These are phyloP conservation scores for Myxozyma sirexii DNA, from an alignment of 805 yeast genomes.

Conservation along the genomic window DNA sequence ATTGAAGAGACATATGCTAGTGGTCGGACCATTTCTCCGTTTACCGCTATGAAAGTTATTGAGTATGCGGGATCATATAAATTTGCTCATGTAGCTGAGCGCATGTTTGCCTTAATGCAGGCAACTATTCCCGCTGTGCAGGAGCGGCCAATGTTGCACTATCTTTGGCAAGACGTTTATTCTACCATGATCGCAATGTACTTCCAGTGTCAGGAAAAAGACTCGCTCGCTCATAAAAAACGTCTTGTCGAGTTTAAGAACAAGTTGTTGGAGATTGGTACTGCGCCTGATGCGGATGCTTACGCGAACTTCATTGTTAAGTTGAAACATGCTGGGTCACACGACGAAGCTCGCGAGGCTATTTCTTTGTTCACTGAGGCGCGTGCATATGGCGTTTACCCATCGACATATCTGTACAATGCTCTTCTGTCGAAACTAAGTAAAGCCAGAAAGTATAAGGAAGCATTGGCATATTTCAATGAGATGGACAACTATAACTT, in stretches of 20 bases:
- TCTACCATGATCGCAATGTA: slow-evolving; percentile 37
- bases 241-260: slow-evolving; percentile 39
- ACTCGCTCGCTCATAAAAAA: slow-evolving; percentile 33
- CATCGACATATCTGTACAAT: slow-evolving; percentile 44
- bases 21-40: slow-evolving; percentile 17
- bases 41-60: slow-evolving; percentile 16
- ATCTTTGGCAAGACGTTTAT: slow-evolving; percentile 39
- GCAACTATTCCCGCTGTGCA: slow-evolving; percentile 18
- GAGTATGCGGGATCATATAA: slow-evolving; percentile 20
- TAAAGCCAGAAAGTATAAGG: slow-evolving; percentile 43
- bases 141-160: slow-evolving; percentile 15
- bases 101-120: slow-evolving; percentile 18
- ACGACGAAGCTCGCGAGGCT: slow-evolving; percentile 44
- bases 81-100: slow-evolving; percentile 15
- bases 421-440: slow-evolving; percentile 44
- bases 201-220: slow-evolving; percentile 35
- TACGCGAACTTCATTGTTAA: slow-evolving; percentile 42
- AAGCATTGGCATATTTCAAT: slow-evolving; percentile 40
- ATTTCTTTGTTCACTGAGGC: slow-evolving; percentile 42
- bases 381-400: slow-evolving; percentile 35
- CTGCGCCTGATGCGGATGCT: slow-evolving; percentile 43
- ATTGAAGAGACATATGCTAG: slow-evolving; percentile 5
- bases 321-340: slow-evolving; percentile 36
- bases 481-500: slow-evolving; percentile 41
- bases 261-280: slow-evolving; percentile 38